Percentiles rank a stretch among this genome's conserved stretches.
Evolutionary conservation across 1,139 yeast species (phyloP).

Genomic region (Pichia sp.): DNA sequence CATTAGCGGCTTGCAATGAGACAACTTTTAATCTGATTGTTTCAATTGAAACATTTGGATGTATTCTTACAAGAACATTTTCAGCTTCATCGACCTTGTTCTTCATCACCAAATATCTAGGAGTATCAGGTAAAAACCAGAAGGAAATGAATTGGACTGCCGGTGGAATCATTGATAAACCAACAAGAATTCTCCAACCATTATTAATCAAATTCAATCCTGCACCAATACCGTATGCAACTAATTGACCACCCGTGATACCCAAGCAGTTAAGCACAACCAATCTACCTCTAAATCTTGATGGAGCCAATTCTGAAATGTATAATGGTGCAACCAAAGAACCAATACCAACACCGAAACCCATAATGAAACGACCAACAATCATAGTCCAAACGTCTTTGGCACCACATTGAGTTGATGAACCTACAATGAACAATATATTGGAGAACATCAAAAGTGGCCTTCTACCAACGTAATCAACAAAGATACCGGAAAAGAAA

Average conservation of each 20-base stretch:
- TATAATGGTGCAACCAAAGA: conserved; percentile 85
- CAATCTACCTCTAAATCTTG: conserved; percentile 81
- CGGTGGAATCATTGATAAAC: conserved; percentile 84
- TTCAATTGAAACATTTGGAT: conserved; percentile 47
- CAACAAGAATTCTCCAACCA: conserved; percentile 93
- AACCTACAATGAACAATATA: conserved; percentile 71
- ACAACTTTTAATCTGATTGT: conserved; percentile 49
- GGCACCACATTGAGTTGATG: conserved; percentile 74
- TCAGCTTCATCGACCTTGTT: conserved; percentile 60
- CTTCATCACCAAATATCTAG: conserved; percentile 74
- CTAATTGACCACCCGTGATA: conserved; percentile 84
- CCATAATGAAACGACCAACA: conserved; percentile 83
- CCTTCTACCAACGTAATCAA: conserved; percentile 78
- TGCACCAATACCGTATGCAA: conserved; percentile 91
- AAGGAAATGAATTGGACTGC: conserved; percentile 68
- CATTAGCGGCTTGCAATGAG: conserved; percentile 47
- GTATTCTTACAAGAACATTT: conserved; percentile 51
- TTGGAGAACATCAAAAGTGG: conserved; percentile 75
- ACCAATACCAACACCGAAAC: conserved; percentile 94
- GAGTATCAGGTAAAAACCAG: conserved; percentile 89
- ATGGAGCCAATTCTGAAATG: conserved; percentile 88
- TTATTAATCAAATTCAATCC: conserved; percentile 64
- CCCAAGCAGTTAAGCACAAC: conserved; percentile 62
- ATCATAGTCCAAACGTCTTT: conserved; percentile 86
- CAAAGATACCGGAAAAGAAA: conserved; percentile 64